Base-by-base conservation (phyloP, 2,329 filamentous ascomycete genomes). In the Fonsecaea nubica region DNA sequence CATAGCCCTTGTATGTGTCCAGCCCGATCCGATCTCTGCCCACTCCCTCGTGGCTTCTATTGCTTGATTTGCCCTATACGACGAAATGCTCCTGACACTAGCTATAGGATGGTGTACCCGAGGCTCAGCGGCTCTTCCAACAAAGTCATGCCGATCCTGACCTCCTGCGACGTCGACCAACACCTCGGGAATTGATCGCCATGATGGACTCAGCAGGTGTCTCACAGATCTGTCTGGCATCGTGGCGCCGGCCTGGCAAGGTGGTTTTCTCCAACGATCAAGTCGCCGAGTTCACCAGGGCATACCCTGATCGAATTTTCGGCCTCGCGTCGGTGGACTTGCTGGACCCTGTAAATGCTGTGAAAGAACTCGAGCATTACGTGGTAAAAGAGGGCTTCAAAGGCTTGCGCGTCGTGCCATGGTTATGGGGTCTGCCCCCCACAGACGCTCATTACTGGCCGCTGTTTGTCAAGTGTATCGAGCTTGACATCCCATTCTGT, bases 381-480 rank as follows among this genome's bases (percentile, higher is more conserved):
- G 72, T 75, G 18, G 70, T 70, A 32, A 65, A 63, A 4, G 72
- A 74, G 62, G 70, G 72, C n/a, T 74, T 74, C 62, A 66, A 68
- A 42, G 71, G 74, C 18, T 36, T 74, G 25, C 53, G 73, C 8
- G 64, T 74, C 30, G 73, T 75, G 9, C 73, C 74, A 10, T 74
- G 73, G 73, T 54, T 74, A 40, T 75, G 73, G 73, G 68, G 65
- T 58, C 60, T 74, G n/a, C 66, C 73, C 4, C 73, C 73, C 8
- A 74, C 69, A 3, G 73, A 74, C 64, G 33, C 63, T 48, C 72
- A 74, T 61, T 74, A 75, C 55, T 75, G 72, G 72, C 72, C 72
- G 8, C 64, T 74, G 4, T 74, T 59, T 61, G 72, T 74, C 53
- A 74, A 74, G 63, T 74, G 73, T 60, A 71, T 74, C 21, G 73